These are phyloP conservation scores for Apiotrichum domesticum DNA, from an alignment of 1,284 basidiomycete genomes.

Conservation along the genomic window DNA sequence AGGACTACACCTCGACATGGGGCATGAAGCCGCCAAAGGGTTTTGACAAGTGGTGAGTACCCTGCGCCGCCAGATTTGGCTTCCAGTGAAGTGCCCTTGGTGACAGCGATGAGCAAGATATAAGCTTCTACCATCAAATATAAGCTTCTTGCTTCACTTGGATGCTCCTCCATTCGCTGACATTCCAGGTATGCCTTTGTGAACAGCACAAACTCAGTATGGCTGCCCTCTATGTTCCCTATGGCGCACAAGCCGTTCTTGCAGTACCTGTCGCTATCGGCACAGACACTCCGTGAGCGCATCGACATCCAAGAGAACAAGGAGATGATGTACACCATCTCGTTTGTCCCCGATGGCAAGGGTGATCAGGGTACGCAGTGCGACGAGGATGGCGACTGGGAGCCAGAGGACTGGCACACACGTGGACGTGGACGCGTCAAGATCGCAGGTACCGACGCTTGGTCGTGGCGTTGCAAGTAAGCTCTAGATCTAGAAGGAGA, in stretches of 20 bases:
- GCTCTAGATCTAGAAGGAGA: conserved; percentile 1
- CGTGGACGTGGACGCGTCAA: conserved; percentile 29
- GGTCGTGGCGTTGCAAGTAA: conserved; percentile 37
- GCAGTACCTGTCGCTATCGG: conserved; percentile 31
- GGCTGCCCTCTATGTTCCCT: conserved; percentile 27
- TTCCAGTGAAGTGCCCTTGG: too few relatives aligned
- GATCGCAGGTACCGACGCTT: conserved; percentile 23
- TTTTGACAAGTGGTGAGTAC: conserved; percentile 35
- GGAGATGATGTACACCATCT: conserved; percentile 24
- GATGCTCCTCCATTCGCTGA: background rate
- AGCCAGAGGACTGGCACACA: conserved; percentile 12
- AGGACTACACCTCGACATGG: conserved; percentile 31
- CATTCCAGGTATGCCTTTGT: conserved; percentile 35
- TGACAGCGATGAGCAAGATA: too few relatives aligned
- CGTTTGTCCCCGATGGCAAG: conserved; percentile 35
- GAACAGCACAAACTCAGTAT: conserved; percentile 13
- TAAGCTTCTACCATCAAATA: too few relatives aligned
- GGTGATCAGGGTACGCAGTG: conserved; percentile 32
- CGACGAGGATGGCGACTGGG: conserved; percentile 22
- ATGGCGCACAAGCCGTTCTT: conserved; percentile 32
- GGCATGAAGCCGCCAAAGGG: conserved; percentile 36
- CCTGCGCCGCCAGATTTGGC: too few relatives aligned
- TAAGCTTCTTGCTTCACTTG: too few relatives aligned
- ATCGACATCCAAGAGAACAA: conserved; percentile 12
- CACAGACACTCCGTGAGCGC: conserved; percentile 24